These are phyloP conservation scores for Plasmodium vinckei DNA, from an alignment of 169 alveolate species.

Conservation along the genomic window DNA sequence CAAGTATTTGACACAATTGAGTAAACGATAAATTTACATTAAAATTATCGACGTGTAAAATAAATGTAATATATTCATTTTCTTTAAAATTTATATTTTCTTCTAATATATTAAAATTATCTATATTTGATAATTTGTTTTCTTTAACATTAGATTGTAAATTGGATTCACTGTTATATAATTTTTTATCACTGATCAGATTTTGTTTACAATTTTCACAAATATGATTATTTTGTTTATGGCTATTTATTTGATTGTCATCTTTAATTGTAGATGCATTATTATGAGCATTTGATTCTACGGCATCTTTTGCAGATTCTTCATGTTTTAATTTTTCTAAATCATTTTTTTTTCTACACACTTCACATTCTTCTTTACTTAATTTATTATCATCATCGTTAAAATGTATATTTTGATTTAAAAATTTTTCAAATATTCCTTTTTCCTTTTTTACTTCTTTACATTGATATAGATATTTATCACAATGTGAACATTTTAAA, in stretches of 20 bases:
- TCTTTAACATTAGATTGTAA: background rate
- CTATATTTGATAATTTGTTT: slow-evolving; percentile 4
- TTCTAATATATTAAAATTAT: slow-evolving; percentile 31
- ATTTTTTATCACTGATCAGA: background rate
- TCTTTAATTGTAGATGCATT: background rate
- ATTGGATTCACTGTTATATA: background rate
- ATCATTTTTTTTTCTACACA: background rate
- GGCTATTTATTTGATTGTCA: background rate
- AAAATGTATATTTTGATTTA: background rate
- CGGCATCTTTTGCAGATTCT: no score
- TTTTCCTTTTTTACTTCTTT: slow-evolving; percentile 51
- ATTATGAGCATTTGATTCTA: no score
- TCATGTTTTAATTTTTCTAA: background rate
- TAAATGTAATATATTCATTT: slow-evolving; percentile 62
- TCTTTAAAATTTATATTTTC: slow-evolving; percentile 58
- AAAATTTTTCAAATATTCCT: slow-evolving; percentile 13
- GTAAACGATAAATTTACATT: slow-evolving; percentile 32
- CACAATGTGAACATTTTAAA: slow-evolving; percentile 54
- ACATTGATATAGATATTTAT: slow-evolving; percentile 46
- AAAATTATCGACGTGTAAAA: slow-evolving; percentile 15
- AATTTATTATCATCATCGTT: background rate
- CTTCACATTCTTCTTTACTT: background rate
- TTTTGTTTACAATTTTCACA: background rate
- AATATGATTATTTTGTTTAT: background rate
- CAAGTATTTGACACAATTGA: slow-evolving; percentile 21